Base-by-base conservation (phyloP, 345 rosid species). In the Eucalyptus erythrocorys region DNA sequence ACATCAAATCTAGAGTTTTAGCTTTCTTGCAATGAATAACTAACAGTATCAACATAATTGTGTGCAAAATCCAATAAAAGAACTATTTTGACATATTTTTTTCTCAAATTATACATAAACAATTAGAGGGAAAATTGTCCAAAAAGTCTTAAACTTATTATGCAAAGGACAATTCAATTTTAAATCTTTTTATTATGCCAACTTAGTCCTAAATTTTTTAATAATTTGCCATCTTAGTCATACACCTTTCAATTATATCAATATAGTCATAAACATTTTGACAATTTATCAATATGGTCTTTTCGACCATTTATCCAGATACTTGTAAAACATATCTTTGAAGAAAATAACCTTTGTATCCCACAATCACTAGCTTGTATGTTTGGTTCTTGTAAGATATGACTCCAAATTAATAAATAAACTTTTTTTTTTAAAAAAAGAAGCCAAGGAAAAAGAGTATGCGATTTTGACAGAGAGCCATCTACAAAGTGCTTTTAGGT, bases 151-250 rank as follows among this genome's bases (percentile, higher is more conserved):
- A 1, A 55, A 55, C 6, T 10, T 55, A 24, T 22, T 55, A 6
- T 55, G 0, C 0, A 0, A 0, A 55, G 0, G 6, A 22, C 30
- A 55, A 55, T 0, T 55, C 3, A 0, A 0, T 55, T 3, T 55
- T 55, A 24, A 55, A 55, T 55, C 6, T 4, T 55, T 55, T 0
- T 2, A 55, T 55, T 55, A 5, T 24, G 0, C 3, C 1, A 55
- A 55, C 24, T 21, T 55, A 10, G 10, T 55, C 13, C 1, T 24
- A 55, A 24, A 24, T 21, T 0, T 55, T 55, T 55, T 22, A 9
- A 8, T 1, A 9, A 0, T 55, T 55, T 55, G 0, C 1, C 5
- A 9, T 22, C 22, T 55, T 55, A 22, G 5, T 55, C 0, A 1
- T 55, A 21, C 0, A 55, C 27, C 1, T 9, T 22, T 55, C 1